Conservation (phyloP, 2,329 filamentous ascomycete species). For the Lasiodiplodia sp. region DNA sequence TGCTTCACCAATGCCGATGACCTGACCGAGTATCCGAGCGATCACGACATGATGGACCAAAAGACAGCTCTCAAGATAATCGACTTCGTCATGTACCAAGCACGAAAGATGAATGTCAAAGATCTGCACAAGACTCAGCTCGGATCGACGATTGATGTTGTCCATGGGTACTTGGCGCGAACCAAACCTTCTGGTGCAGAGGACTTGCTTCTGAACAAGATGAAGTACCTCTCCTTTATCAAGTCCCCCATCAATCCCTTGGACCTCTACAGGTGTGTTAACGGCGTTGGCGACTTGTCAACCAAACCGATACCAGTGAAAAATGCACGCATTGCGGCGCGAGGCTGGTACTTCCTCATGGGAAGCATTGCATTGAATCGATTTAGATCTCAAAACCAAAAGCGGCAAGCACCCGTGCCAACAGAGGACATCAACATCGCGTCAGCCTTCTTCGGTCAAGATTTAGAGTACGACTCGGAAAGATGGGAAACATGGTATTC, state of each 20-base stretch:
- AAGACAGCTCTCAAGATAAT: conserved; percentile 81
- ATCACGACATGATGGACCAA: conserved; percentile 76
- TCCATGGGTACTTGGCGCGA: conserved; percentile 82
- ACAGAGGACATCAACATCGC: conserved; percentile 86
- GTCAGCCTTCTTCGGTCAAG: conserved; percentile 78
- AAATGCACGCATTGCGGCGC: conserved; percentile 72
- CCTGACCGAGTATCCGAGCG: conserved; percentile 74
- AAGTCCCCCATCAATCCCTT: conserved; percentile 85
- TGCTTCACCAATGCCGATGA: conserved; percentile 45
- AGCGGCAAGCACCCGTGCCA: conserved; percentile 77
- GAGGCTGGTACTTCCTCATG: conserved; percentile 91
- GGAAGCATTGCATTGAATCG: conserved; percentile 88
- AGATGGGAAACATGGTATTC: conserved; percentile 93
- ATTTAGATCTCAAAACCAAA: conserved; percentile 81
- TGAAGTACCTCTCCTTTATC: conserved; percentile 80
- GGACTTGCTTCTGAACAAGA: conserved; percentile 85
- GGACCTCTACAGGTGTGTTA: conserved; percentile 79
- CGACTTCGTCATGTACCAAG: conserved; percentile 82
- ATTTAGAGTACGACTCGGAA: conserved; percentile 81
- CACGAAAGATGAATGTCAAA: conserved; percentile 84
- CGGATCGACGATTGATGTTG: conserved; percentile 88
- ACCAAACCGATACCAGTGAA: conserved; percentile 65
- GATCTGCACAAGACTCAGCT: conserved; percentile 91
- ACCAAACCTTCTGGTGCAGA: conserved; percentile 72
- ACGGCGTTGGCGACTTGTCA: conserved; percentile 68